Base-by-base conservation (phyloP, 495 filamentous ascomycete species). In the Aspergillus panamensis region DNA sequence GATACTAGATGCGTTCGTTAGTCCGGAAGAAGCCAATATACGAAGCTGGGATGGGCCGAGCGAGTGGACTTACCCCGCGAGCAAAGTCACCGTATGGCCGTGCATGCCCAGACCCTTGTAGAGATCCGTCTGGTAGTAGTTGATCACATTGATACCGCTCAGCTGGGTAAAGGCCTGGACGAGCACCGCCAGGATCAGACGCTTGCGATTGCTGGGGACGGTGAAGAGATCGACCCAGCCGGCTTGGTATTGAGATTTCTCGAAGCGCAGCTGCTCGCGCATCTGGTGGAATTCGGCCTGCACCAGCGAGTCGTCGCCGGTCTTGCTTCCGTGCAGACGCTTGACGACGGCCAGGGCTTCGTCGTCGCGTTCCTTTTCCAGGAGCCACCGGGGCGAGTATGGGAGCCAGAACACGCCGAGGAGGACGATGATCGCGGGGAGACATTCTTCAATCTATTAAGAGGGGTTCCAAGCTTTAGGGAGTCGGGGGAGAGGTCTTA, bases 201-300 rank as follows among this genome's bases (percentile, higher is more conserved):
- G 57, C 30, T 51, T 55, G 33, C 58, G 58, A 51, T 55, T 58
- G 20, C 55, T 57, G 1, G 62, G 35, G 0, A 48, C 48, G 3
- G 49, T 53, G 43, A 61, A 51, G 16, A 64, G 54, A 2, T 60
- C 44, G 19, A 44, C 12, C 29, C 51, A 60, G 16, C 51, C 54
- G 3, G 56, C 53, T 31, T 48, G 45, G n/a, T 16, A 21, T 4
- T 48, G 62, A 44, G 31, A 21, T 45, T 64, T 59, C 37, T 64
- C 62, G 35, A 51, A 58, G 44, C 58, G 50, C 49, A 58, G 58
- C 44, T 61, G 57, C 25, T 54, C 54, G 45, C 35, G 47, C 19
- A 64, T 64, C 20, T 64, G 54, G 13, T 52, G 31, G 57, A 60
- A 60, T 40, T 64, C 62, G 17, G 55, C 29, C 1, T 57, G 58